A percentile compares a stretch with the other conserved stretches of the same genome.
Conservation (phyloP, 2,329 filamentous ascomycete species). For the Aureobasidium lini region DNA sequence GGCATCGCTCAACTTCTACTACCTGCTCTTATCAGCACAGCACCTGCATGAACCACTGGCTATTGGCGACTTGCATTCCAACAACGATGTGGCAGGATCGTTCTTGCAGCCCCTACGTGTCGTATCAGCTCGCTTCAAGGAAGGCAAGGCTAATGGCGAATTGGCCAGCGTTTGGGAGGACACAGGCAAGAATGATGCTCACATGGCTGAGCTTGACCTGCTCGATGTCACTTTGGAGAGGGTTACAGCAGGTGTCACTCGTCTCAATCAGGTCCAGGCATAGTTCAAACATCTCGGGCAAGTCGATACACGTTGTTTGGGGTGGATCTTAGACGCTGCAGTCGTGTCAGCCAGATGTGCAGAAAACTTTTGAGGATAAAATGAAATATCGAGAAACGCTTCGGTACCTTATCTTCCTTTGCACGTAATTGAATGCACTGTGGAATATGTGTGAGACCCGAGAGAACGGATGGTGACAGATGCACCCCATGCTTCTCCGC, state of each 20-base stretch:
- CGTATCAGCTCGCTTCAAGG: slow-evolving; percentile 30
- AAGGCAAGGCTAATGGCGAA: slow-evolving; percentile 29
- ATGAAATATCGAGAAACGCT: no score
- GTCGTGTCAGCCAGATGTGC: no score
- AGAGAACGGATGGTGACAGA: no score
- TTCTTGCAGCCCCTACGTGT: slow-evolving; percentile 38
- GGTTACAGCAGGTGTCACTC: slow-evolving; percentile 24
- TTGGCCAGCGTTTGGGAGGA: slow-evolving; percentile 30
- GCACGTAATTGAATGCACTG: no score
- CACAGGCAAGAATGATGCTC: slow-evolving; percentile 28
- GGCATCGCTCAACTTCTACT: slow-evolving; percentile 52
- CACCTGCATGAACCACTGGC: slow-evolving; percentile 41
- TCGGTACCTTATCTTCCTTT: no score
- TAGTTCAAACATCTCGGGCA: not conserved
- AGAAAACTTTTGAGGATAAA: no score
- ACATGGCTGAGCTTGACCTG: slow-evolving; percentile 28
- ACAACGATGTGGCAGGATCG: slow-evolving; percentile 33
- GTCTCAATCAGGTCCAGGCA: slow-evolving; percentile 20
- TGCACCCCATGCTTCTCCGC: no score
- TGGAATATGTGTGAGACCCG: no score
- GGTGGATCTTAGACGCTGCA: no score
- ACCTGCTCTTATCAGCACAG: slow-evolving; percentile 45
- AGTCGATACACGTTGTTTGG: no score
- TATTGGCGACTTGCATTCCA: slow-evolving; percentile 36
- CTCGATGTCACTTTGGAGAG: slow-evolving; percentile 27